A percentile compares a stretch with the other conserved stretches of the same genome.
Evolutionary conservation across 2,329 filamentous ascomycete genomes (phyloP).

Genomic region (Monosporascus sp.): DNA sequence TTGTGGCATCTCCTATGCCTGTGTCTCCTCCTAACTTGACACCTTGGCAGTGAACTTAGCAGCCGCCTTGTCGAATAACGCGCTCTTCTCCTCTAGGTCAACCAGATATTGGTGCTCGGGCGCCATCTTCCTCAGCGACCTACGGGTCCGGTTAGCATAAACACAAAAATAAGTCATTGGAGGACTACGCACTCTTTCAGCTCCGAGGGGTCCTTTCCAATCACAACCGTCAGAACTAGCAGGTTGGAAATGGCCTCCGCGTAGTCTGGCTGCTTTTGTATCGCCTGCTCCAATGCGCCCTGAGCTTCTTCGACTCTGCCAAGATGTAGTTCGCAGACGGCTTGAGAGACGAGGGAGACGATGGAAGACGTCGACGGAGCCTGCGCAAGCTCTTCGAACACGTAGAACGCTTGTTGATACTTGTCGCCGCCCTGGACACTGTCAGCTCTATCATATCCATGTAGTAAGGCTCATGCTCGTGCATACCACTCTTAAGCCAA

Average conservation of each 20-base stretch:
- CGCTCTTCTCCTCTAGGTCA: conserved; percentile 79
- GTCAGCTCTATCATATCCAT: no score
- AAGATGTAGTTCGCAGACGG: conserved; percentile 85
- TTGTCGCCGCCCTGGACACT: conserved; percentile 73
- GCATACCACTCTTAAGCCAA: conserved; percentile 76
- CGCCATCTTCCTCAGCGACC: conserved; percentile 51
- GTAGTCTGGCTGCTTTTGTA: conserved; percentile 66
- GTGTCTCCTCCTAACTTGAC: conserved; percentile 39
- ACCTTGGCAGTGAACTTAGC: conserved; percentile 85
- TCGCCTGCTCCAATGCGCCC: conserved; percentile 73
- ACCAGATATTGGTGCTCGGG: conserved; percentile 64
- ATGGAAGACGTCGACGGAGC: conserved; percentile 74
- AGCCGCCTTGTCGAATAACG: conserved; percentile 80
- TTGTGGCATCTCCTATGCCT: conserved; percentile 1
- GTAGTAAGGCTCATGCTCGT: not conserved
- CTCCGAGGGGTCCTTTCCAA: conserved; percentile 65
- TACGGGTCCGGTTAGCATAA: conserved; percentile 20
- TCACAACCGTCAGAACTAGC: conserved; percentile 71
- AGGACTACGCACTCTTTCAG: conserved; percentile 51
- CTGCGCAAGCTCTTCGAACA: conserved; percentile 92
- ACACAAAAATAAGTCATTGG: conserved; percentile 11
- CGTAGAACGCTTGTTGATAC: conserved; percentile 96
- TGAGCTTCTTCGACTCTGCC: conserved; percentile 86
- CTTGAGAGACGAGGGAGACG: conserved; percentile 76
- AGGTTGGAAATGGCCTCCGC: conserved; percentile 76